Evolutionary conservation across 2,329 filamentous ascomycete genomes (phyloP), one percentile per base, ranked within the genome.

Genomic region (Ilyonectria mors-panacis): DNA sequence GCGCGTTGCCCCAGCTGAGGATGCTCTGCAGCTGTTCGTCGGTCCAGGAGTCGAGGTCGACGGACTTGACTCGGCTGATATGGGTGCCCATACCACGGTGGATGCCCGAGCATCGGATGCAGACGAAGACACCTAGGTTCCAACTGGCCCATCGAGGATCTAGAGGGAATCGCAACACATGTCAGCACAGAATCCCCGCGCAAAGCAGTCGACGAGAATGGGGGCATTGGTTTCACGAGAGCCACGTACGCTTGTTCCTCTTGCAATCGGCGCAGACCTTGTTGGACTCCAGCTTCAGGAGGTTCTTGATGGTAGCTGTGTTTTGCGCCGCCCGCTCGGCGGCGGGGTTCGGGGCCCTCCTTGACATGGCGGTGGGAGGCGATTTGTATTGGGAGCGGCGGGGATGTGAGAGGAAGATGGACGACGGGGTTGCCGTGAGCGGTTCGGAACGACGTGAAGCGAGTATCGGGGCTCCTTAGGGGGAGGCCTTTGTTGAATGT

Each of bases 221-320:
- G 21, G 30, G 3, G 28, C 3, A 48, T 23, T 12, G 48, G 33
- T 28, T 42, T 21, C n/a, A 39, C 23, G 39, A 50, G 48, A 23
- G 48, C 30, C 39, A 85, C 92, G 74, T 83, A 97, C 95, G 96
- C 83, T 98, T 99, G 86, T 98, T 99, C 81, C 93, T 91, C 87
- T 99, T 99, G 89, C 96, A 99, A 82, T 99, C 96, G 68, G 95
- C 94, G 86, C 96, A 99, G 79, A 93, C 90, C 86, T 99, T 99
- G 86, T 99, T 99, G 70, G 91, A 85, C 79, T 98, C 95, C 74
- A 99, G 85, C 85, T 98, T 99, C 80, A 98, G 87, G 75, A 99
- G 89, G 79, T 89, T 94, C 87, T 98, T 98, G 82, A 99, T 94
- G 50, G 94, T 97, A 80, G 92, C 91, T 81, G 94, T 92, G 84